These are phyloP conservation scores for Knufia fluminis DNA, from an alignment of 2,329 filamentous ascomycete genomes.

Conservation along the genomic window DNA sequence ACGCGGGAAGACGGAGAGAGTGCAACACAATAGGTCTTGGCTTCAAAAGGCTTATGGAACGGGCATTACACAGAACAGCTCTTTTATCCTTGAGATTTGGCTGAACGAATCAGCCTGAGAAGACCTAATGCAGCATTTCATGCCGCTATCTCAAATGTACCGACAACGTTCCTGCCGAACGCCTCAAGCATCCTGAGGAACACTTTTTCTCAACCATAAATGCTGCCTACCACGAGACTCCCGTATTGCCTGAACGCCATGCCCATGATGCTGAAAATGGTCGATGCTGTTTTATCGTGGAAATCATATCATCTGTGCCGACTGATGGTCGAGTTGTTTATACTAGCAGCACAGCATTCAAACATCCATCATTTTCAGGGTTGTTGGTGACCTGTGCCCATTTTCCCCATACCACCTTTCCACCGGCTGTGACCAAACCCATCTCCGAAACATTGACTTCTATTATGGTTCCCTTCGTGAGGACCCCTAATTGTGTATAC, in stretches of 20 bases:
- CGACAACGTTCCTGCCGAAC: no score
- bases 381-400: conserved; percentile 59
- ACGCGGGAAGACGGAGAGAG: no score
- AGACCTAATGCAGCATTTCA: no score
- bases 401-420: conserved; percentile 88
- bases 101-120: no score
- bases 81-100: no score
- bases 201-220: neutral
- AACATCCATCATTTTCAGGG: conserved; percentile 53
- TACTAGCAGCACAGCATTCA: conserved; percentile 39
- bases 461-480: conserved; percentile 75
- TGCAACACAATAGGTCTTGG: no score
- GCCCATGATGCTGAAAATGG: neutral
- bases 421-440: conserved; percentile 78
- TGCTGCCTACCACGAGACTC: no score
- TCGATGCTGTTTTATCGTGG: conserved; percentile 5
- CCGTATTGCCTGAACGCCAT: neutral
- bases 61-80: no score
- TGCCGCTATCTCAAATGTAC: no score
- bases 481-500: conserved; percentile 84
- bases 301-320: conserved; percentile 1
- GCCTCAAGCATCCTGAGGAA: no score
- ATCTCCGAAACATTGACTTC: conserved; percentile 92
- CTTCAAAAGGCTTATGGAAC: no score
- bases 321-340: conserved; percentile 8